phyloP scores from a whole-genome alignment of 1,284 basidiomycete genomes.

The Pisolithus thermaeus region DNA sequence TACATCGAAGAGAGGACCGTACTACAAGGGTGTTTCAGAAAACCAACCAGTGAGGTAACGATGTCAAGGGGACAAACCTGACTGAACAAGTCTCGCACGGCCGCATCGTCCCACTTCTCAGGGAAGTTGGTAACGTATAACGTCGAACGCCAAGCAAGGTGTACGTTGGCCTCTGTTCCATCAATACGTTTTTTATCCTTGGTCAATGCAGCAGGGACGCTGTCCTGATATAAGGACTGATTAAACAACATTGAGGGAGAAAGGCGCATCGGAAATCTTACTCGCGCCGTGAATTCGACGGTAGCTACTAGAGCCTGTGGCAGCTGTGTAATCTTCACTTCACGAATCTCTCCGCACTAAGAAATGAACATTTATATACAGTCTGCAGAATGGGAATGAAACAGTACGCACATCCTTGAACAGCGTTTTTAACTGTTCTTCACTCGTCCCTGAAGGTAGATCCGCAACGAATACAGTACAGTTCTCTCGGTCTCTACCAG shows the following conservation, averaged over 20 bases:
- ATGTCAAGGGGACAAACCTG: constrained; percentile 42
- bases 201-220: constrained; percentile 80
- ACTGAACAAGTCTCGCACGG: constrained; percentile 72
- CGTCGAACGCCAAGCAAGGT: constrained; percentile 91
- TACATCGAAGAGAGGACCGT: constrained; percentile 88
- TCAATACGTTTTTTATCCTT: constrained; percentile 88
- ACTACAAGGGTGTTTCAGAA: constrained; percentile 40
- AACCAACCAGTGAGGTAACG: neutral
- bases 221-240: constrained; percentile 44
- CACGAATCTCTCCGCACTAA: constrained; percentile 83
- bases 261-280: constrained; percentile 26
- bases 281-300: constrained; percentile 73
- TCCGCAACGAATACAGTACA: constrained; percentile 85
- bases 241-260: neutral
- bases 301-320: constrained; percentile 62
- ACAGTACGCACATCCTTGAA: constrained; percentile 76
- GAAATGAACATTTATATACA: constrained; percentile 5
- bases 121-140: constrained; percentile 97
- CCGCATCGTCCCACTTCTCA: constrained; percentile 75
- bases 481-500: constrained; percentile 87
- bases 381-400: neutral
- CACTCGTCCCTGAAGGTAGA: constrained; percentile 51
- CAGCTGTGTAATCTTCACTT: constrained; percentile 67
- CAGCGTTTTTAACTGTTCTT: constrained; percentile 63
- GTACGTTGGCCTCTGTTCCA: constrained; percentile 71